A percentile compares a stretch with the other conserved stretches of the same genome.
Conservation (phyloP, 2,329 filamentous ascomycete genomes). For the Nemania sp. region DNA sequence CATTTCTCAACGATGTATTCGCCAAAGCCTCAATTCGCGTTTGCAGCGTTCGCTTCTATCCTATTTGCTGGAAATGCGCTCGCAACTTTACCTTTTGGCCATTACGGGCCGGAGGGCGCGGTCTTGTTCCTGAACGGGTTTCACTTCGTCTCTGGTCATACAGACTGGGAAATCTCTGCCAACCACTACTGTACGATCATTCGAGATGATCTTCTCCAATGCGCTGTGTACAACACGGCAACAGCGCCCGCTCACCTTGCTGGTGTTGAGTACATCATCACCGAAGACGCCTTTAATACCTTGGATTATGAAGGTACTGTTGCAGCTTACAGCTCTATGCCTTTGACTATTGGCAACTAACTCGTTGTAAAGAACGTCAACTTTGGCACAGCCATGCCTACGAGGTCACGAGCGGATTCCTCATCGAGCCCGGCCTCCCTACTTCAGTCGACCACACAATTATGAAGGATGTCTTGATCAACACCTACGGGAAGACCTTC, state of each 20-base stretch:
- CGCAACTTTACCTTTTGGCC: slow-evolving; percentile 24
- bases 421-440: slow-evolving; percentile 40
- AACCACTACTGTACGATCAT: slow-evolving; percentile 46
- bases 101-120: slow-evolving; percentile 12
- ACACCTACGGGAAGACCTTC: slow-evolving; percentile 46
- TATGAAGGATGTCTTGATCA: slow-evolving; percentile 45
- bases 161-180: slow-evolving; percentile 43
- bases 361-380: slow-evolving; percentile 37
- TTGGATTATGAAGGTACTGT: slow-evolving; percentile 42
- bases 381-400: slow-evolving; percentile 44
- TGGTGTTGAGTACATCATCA: slow-evolving; percentile 44
- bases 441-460: slow-evolving; percentile 43
- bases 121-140: slow-evolving; percentile 23
- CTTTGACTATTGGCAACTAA: slow-evolving; percentile 15
- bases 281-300: slow-evolving; percentile 40
- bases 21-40: not conserved
- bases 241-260: slow-evolving; percentile 36
- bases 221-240: slow-evolving; percentile 39
- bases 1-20: slow-evolving; percentile 11
- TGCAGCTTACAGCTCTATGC: not conserved
- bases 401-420: slow-evolving; percentile 43
- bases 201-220: slow-evolving; percentile 41
- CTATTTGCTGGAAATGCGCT: slow-evolving; percentile 7
- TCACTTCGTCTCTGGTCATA: slow-evolving; percentile 35
- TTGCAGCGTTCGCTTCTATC: not conserved